These are phyloP conservation scores for Aschersonia sp. DNA, from an alignment of 2,329 filamentous ascomycete genomes.

Conservation along the genomic window DNA sequence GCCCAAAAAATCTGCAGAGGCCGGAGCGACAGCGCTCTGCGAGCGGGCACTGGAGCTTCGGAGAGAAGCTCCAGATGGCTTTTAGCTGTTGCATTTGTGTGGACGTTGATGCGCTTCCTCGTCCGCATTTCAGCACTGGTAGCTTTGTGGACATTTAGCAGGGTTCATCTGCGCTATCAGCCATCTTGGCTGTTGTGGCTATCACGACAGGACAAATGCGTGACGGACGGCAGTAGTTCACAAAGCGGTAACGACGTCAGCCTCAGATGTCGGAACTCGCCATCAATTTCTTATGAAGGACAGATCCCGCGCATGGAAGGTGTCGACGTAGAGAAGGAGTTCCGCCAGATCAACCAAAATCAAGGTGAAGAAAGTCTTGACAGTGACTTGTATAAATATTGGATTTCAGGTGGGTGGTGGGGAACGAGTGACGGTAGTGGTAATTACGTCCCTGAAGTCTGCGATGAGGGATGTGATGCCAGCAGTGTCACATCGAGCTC, in stretches of 20 bases:
- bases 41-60: constrained; percentile 61
- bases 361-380: constrained; percentile 54
- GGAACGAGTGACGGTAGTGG: constrained; percentile 69
- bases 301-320: constrained; percentile 44
- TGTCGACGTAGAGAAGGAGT: constrained; percentile 70
- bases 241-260: no score
- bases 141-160: constrained; percentile 39
- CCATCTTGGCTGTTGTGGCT: constrained; percentile 42
- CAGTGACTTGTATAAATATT: constrained; percentile 67
- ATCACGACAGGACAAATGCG: constrained; percentile 12
- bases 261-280: not conserved
- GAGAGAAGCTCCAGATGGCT: constrained; percentile 69
- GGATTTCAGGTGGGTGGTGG: constrained; percentile 73
- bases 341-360: constrained; percentile 39
- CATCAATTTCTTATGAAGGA: constrained; percentile 27
- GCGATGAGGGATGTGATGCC: constrained; percentile 51
- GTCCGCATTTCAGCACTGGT: constrained; percentile 16
- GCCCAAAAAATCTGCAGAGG: constrained; percentile 39
- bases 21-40: constrained; percentile 28
- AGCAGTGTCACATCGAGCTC: constrained; percentile 62
- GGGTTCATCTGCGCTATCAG: constrained; percentile 24
- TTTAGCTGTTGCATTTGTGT: constrained; percentile 60
- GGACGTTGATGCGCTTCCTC: constrained; percentile 46
- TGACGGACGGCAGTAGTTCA: no score
- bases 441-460: constrained; percentile 49